Conservation (phyloP, 2,329 filamentous ascomycete genomes). For the Trichoderma afroharzianum region DNA sequence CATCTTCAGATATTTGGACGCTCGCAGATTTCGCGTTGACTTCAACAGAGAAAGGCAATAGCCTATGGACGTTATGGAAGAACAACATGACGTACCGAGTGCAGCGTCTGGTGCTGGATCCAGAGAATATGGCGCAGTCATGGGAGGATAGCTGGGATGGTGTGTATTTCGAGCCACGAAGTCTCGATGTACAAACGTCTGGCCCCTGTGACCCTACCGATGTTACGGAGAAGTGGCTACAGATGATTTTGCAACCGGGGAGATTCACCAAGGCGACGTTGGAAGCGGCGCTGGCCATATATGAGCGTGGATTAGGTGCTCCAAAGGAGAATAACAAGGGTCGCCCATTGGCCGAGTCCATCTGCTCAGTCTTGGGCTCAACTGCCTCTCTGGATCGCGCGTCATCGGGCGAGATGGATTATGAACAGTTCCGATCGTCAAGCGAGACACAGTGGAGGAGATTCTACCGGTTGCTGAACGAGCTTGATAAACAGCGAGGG, state of each 20-base stretch:
- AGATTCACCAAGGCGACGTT: slow-evolving; percentile 76
- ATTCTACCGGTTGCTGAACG: slow-evolving; percentile 80
- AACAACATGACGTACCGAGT: slow-evolving; percentile 76
- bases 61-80: slow-evolving; percentile 78
- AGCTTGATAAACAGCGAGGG: slow-evolving; percentile 80
- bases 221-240: slow-evolving; percentile 79
- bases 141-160: slow-evolving; percentile 70
- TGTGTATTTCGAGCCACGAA: slow-evolving; percentile 58
- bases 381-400: slow-evolving; percentile 63
- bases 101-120: slow-evolving; percentile 68
- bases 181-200: slow-evolving; percentile 54
- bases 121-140: slow-evolving; percentile 57
- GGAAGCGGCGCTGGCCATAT: slow-evolving; percentile 79
- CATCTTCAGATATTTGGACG: slow-evolving; percentile 73
- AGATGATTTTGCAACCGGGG: slow-evolving; percentile 77
- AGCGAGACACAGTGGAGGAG: slow-evolving; percentile 83
- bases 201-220: slow-evolving; percentile 63
- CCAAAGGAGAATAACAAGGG: slow-evolving; percentile 40
- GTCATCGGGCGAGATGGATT: slow-evolving; percentile 65
- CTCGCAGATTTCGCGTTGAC: slow-evolving; percentile 71
- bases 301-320: slow-evolving; percentile 59
- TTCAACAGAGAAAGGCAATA: slow-evolving; percentile 49
- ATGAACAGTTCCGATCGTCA: slow-evolving; percentile 68
- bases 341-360: slow-evolving; percentile 67
- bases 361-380: slow-evolving; percentile 68